Conservation (phyloP, 495 filamentous ascomycete species). For the Aspergillus heteromorphus region DNA sequence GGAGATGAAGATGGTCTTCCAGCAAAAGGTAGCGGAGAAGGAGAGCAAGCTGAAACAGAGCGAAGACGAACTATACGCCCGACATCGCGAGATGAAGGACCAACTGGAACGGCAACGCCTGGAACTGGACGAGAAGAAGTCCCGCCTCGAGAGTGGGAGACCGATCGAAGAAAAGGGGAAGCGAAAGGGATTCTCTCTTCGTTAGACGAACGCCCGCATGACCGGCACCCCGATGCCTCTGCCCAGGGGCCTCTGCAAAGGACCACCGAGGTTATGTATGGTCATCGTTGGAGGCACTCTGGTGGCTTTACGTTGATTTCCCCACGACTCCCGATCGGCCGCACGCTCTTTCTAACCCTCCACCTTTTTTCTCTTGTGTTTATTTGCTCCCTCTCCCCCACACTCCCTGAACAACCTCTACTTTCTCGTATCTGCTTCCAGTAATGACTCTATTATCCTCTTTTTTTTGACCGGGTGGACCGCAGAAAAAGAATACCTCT, state of each 20-base stretch:
- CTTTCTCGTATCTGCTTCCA: constrained; percentile 27
- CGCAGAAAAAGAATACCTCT: constrained; percentile 18
- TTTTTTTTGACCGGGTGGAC: constrained; percentile 27
- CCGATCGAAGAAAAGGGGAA: constrained; percentile 91
- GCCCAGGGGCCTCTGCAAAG: constrained; percentile 20
- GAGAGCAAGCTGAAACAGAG: constrained; percentile 99
- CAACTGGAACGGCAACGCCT: constrained; percentile 89
- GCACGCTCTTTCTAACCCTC: constrained; percentile 22
- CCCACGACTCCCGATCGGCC: constrained; percentile 30
- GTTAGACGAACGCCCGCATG: constrained; percentile 46
- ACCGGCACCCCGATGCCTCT: constrained; percentile 13
- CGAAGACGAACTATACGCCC: constrained; percentile 96
- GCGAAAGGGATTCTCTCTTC: constrained; percentile 97
- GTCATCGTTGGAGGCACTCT: constrained; percentile 19
- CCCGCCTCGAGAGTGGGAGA: constrained; percentile 83
- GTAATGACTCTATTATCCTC: constrained; percentile 31
- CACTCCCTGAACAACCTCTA: constrained; percentile 33
- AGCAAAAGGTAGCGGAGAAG: constrained; percentile 99
- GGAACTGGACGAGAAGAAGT: constrained; percentile 97
- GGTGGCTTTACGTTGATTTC: constrained; percentile 23
- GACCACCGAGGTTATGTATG: constrained; percentile 19
- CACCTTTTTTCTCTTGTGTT: constrained; percentile 35
- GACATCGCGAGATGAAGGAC: constrained; percentile 99
- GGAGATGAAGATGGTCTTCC: constrained; percentile 99
- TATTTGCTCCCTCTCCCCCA: constrained; percentile 27